Percentiles rank a stretch among this genome's conserved stretches.
Conservation (phyloP, 73 alveolate species). For the Paramecium sonneborni region DNA sequence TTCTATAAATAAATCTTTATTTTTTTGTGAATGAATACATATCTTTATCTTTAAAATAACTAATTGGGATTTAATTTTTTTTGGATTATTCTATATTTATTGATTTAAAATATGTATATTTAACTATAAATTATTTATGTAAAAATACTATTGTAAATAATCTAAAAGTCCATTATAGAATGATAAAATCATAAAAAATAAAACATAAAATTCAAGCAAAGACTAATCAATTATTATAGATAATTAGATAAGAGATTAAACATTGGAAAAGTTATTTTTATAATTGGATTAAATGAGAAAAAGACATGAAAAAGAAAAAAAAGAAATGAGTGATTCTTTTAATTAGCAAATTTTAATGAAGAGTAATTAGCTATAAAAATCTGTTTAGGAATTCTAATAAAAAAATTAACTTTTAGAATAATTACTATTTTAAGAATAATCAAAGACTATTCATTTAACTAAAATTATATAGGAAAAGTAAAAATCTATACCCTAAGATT, state of each 20-base stretch:
- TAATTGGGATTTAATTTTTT: background rate
- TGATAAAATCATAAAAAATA: background rate
- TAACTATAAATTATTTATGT: background rate
- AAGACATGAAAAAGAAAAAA: background rate
- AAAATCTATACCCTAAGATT: background rate
- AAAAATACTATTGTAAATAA: background rate
- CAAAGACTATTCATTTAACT: background rate
- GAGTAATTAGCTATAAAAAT: background rate
- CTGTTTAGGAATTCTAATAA: background rate
- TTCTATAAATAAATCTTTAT: background rate
- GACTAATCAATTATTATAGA: background rate
- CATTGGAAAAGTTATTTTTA: background rate
- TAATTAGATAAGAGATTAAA: background rate
- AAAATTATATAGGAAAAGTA: background rate
- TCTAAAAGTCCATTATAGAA: background rate
- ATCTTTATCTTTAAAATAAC: background rate
- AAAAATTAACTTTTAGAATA: background rate
- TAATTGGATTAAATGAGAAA: background rate
- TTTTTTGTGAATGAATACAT: background rate
- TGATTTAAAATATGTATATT: no score
- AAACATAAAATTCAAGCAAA: background rate
- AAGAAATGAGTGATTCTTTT: background rate
- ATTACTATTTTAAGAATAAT: background rate
- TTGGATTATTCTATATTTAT: background rate
- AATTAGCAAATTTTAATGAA: background rate